Base-by-base conservation (phyloP, 2,329 filamentous ascomycete species). In the Colletotrichum sp. region DNA sequence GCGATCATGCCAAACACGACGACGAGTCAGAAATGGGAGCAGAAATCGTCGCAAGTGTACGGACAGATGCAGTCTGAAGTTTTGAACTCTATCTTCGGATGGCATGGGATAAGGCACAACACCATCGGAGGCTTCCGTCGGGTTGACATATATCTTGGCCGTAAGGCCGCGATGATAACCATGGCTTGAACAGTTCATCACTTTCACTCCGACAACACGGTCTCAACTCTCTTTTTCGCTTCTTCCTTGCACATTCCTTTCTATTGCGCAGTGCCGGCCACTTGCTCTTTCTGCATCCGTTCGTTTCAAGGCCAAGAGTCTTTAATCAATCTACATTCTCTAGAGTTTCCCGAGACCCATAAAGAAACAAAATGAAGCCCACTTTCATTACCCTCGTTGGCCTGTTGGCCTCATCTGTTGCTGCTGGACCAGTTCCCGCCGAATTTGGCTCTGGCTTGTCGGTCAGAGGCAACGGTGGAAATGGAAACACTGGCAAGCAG, bases 201-300 rank as follows among this genome's bases (percentile, higher is more conserved):
- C 36, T 66, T 38, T 62, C 38, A 48, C 65, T 68, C 62, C 32
- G n/a, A 60, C 30, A 36, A 18, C 28, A 36, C 36, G 38, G 66
- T 66, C 34, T 64, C n/a, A 30, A 58, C 65, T 28, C 5, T 66
- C 52, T 62, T 70, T 70, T 66, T 34, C 34, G 21, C 26, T 24
- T 56, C 52, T 61, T 52, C 34, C 21, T 70, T 66, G 15, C 48
- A 38, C 30, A 18, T 15, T 60, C n/a, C 58, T 38, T 73, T 66
- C 65, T 66, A 52, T 66, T 15, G 12, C 66, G 74, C 74, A 70
- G 70, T 76, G 70, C 74, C 60, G 74, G 74, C 58, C 74, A 70
- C 67, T 70, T 74, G 71, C 52, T 76, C 24, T 56, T 66, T 76
- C 60, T 62, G 48, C 70, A 60, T 69, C 66, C 66, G 21, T 66